A percentile compares a stretch with the other conserved stretches of the same genome.
phyloP scores from a whole-genome alignment of 306 rosid species.

The Quercus bicolor region DNA sequence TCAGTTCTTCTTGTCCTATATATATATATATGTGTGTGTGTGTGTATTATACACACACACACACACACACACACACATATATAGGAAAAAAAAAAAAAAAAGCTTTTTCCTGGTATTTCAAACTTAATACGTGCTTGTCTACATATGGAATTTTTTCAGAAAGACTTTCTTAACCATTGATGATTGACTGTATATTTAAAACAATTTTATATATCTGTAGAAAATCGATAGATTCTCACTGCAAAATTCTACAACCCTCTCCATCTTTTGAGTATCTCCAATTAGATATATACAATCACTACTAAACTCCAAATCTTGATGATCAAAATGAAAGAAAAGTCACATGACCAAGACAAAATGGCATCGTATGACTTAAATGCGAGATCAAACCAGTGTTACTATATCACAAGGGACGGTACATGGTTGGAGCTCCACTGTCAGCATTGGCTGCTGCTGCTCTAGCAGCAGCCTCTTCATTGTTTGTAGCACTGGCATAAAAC shows the following conservation, averaged over 20 bases:
- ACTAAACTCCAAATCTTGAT: background rate
- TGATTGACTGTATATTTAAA: background rate
- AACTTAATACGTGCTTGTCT: background rate
- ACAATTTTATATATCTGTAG: background rate
- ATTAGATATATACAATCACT: background rate
- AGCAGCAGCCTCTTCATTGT: slow-evolving; percentile 67
- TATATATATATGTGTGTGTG: background rate
- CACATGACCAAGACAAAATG: background rate
- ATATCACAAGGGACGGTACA: slow-evolving; percentile 42
- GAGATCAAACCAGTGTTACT: slow-evolving; percentile 29
- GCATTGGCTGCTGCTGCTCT: slow-evolving; percentile 66
- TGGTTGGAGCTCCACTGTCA: slow-evolving; percentile 74
- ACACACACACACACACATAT: too few species aligned
- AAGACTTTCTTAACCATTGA: background rate
- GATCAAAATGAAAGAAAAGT: background rate
- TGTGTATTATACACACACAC: too few species aligned
- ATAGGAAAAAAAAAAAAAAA: too few species aligned
- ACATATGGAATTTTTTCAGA: background rate
- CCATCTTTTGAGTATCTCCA: background rate
- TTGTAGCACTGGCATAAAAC: slow-evolving; percentile 46
- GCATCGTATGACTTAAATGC: slow-evolving; percentile 19
- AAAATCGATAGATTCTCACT: background rate
- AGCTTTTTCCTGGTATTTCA: background rate
- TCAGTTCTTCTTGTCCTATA: background rate
- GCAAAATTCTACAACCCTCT: background rate